These are phyloP conservation scores for Naegleria lovaniensis DNA, from an alignment of 208 protist genomes.

Conservation along the genomic window DNA sequence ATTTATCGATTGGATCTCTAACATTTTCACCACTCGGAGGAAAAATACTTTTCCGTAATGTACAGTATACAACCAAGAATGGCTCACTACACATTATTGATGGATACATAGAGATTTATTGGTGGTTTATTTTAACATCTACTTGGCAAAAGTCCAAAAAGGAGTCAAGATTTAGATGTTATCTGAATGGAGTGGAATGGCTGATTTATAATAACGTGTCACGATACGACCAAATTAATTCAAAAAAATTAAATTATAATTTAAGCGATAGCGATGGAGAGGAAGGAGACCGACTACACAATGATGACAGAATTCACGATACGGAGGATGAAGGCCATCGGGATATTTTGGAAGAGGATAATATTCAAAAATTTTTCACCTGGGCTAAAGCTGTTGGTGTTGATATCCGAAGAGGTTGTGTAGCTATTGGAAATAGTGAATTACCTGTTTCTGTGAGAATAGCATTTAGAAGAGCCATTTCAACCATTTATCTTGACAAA, in stretches of 20 bases:
- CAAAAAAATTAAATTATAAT: neutral
- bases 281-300: neutral
- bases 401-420: neutral
- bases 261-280: neutral
- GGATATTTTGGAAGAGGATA: conserved; percentile 2
- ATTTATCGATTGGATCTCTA: neutral
- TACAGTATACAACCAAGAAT: neutral
- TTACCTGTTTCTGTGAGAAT: neutral
- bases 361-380: neutral
- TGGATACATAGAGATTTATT: conserved; percentile 12
- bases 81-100: neutral
- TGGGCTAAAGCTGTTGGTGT: neutral
- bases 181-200: conserved; percentile 9
- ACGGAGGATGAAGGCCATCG: neutral
- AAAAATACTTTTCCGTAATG: neutral
- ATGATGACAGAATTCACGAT: neutral
- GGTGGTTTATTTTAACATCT: neutral
- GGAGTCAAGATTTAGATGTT: conserved; percentile 9
- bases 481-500: neutral
- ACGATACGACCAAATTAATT: neutral
- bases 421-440: neutral
- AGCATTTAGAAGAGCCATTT: neutral
- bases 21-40: neutral
- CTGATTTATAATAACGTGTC: neutral
- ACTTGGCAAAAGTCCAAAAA: neutral